Evolutionary conservation across 2,329 filamentous ascomycete genomes (phyloP).

Genomic region (Arthrobotrys pseudoclavata): DNA sequence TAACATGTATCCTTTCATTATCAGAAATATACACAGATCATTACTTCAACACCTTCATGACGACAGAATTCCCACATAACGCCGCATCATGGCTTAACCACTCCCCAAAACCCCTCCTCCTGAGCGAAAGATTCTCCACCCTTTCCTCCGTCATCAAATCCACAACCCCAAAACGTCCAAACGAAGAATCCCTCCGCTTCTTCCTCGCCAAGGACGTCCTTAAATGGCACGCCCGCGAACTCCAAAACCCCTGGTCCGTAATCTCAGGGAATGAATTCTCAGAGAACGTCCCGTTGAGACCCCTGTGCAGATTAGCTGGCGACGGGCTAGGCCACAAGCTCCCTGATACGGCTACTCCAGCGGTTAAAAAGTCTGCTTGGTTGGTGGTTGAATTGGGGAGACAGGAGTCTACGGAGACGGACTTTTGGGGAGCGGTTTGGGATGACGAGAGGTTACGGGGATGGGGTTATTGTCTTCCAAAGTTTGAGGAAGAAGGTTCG

Average conservation of each 20-base stretch:
- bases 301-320: neutral
- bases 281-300: conserved; percentile 42
- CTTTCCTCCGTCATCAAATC: conserved; percentile 33
- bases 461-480: conserved; percentile 42
- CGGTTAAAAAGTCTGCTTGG: conserved; percentile 43
- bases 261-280: conserved; percentile 29
- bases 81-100: conserved; percentile 27
- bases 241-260: conserved; percentile 14
- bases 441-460: conserved; percentile 39
- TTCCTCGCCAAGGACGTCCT: conserved; percentile 33
- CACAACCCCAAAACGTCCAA: conserved; percentile 4
- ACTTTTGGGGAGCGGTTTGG: conserved; percentile 45
- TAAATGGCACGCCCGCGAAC: conserved; percentile 34
- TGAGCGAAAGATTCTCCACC: conserved; percentile 33
- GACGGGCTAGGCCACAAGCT: conserved; percentile 37
- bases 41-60: conserved; percentile 52
- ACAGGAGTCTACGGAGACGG: conserved; percentile 38
- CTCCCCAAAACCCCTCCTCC: conserved; percentile 12
- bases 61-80: conserved; percentile 43
- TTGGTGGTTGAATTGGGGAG: conserved; percentile 35
- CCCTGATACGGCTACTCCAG: conserved; percentile 8
- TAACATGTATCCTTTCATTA: conserved; percentile 8
- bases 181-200: conserved; percentile 24
- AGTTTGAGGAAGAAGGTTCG: conserved; percentile 25
- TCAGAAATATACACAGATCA: conserved; percentile 38